These are phyloP conservation scores for Nicotiana rustica DNA, from an alignment of 305 asterid species.

Conservation along the genomic window DNA sequence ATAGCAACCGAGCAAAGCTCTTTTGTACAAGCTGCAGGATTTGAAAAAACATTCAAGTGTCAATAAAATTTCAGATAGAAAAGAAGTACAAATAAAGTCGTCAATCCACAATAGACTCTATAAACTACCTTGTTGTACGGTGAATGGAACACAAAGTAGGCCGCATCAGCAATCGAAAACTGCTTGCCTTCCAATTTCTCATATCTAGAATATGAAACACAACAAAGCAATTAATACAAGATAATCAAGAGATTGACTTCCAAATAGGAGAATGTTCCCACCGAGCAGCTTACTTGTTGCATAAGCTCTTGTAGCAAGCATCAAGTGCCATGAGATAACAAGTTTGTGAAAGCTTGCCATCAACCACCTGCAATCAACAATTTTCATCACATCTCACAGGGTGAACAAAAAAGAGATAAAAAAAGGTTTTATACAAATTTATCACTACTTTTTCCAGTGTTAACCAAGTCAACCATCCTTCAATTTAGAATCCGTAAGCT, in stretches of 20 bases:
- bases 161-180: conserved; percentile 83
- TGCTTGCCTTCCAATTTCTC: conserved; percentile 83
- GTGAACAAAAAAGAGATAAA: conserved; percentile 1
- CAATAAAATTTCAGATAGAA: neutral
- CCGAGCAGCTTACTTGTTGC: conserved; percentile 63
- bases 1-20: conserved; percentile 90
- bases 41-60: conserved; percentile 7
- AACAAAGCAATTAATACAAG: conserved; percentile 31
- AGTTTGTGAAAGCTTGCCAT: conserved; percentile 98
- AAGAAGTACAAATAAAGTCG: neutral
- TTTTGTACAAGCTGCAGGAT: conserved; percentile 96
- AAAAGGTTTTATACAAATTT: neutral
- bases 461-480: neutral
- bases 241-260: conserved; percentile 12
- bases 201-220: conserved; percentile 51
- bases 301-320: conserved; percentile 81
- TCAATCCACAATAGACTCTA: neutral
- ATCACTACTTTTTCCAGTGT: neutral
- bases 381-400: neutral
- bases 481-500: neutral
- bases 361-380: conserved; percentile 73
- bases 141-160: conserved; percentile 89
- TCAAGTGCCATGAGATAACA: conserved; percentile 99
- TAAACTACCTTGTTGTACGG: conserved; percentile 92
- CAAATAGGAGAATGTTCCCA: conserved; percentile 15